Conservation (phyloP, 2,329 filamentous ascomycete species). For the Plenodomus tracheiphilus region DNA sequence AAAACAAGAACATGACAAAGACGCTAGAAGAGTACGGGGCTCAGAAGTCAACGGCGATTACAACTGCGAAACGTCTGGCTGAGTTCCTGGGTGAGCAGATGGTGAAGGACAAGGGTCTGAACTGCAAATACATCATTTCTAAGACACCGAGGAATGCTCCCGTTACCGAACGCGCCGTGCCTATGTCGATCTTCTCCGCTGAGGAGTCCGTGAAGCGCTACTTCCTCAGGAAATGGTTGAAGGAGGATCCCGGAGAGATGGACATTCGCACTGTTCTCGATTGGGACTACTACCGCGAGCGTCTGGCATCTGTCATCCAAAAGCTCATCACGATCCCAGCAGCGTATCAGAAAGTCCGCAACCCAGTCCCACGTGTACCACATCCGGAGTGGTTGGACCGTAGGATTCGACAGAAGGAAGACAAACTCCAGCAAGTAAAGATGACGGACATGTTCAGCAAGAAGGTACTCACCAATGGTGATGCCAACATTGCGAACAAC, state of each 20-base stretch:
- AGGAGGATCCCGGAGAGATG: slow-evolving; percentile 87
- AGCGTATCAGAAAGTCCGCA: slow-evolving; percentile 89
- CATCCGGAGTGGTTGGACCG: slow-evolving; percentile 97
- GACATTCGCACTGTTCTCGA: slow-evolving; percentile 89
- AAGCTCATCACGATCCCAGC: slow-evolving; percentile 99
- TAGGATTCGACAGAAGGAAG: slow-evolving; percentile 91
- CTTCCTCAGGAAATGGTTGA: slow-evolving; percentile 93
- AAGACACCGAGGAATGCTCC: slow-evolving; percentile 82
- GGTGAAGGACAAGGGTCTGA: slow-evolving; percentile 98
- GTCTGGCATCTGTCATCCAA: slow-evolving; percentile 94
- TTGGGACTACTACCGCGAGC: slow-evolving; percentile 97
- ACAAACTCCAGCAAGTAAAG: slow-evolving; percentile 98
- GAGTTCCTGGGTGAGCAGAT: slow-evolving; percentile 98
- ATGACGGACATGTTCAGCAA: slow-evolving; percentile 89
- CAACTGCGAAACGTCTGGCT: slow-evolving; percentile 89
- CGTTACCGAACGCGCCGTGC: slow-evolving; percentile 91
- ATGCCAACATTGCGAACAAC: slow-evolving; percentile 64
- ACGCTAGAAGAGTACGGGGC: slow-evolving; percentile 92
- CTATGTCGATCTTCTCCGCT: slow-evolving; percentile 95
- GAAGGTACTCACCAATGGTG: slow-evolving; percentile 72
- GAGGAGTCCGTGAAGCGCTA: slow-evolving; percentile 84
- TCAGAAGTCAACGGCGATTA: slow-evolving; percentile 99
- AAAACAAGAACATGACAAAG: slow-evolving; percentile 98
- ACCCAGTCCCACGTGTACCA: slow-evolving; percentile 88
- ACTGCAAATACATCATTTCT: slow-evolving; percentile 99